These are phyloP conservation scores for Podospora tetraspora DNA, from an alignment of 495 filamentous ascomycete genomes.

Conservation along the genomic window DNA sequence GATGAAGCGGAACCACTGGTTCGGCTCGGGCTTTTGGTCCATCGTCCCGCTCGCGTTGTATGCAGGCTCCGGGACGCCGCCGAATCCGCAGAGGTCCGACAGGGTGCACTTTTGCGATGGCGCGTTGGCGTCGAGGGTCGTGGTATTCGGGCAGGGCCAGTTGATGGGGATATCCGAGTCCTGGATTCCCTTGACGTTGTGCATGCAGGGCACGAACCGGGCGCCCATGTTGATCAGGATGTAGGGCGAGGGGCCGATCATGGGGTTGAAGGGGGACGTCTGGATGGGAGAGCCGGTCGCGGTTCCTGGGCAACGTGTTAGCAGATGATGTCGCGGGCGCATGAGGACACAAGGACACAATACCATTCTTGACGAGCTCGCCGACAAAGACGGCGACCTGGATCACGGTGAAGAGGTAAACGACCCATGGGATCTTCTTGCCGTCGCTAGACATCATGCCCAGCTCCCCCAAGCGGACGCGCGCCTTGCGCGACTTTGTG, in stretches of 20 bases:
- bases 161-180: constrained; percentile 30
- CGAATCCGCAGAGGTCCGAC: constrained; percentile 75
- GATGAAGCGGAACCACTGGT: constrained; percentile 98
- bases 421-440: constrained; percentile 71
- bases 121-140: constrained; percentile 41
- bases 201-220: constrained; percentile 92
- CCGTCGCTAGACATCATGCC: constrained; percentile 40
- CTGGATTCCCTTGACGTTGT: constrained; percentile 64
- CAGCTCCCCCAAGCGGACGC: constrained; percentile 43
- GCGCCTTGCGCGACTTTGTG: constrained; percentile 25
- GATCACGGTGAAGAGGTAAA: constrained; percentile 70
- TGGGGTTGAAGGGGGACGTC: constrained; percentile 85
- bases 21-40: constrained; percentile 51
- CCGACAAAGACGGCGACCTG: constrained; percentile 87
- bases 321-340: background rate
- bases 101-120: constrained; percentile 59
- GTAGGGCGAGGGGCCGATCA: constrained; percentile 90
- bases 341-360: constrained; percentile 22
- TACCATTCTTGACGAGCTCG: constrained; percentile 79
- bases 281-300: constrained; percentile 74
- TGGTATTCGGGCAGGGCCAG: constrained; percentile 77
- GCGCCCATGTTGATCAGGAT: constrained; percentile 96
- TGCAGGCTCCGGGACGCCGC: constrained; percentile 61
- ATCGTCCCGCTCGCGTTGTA: constrained; percentile 36
- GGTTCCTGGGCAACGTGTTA: constrained; percentile 42